phyloP scores from a whole-genome alignment of 2,329 filamentous ascomycete species.

The Fusarium equiseti region DNA sequence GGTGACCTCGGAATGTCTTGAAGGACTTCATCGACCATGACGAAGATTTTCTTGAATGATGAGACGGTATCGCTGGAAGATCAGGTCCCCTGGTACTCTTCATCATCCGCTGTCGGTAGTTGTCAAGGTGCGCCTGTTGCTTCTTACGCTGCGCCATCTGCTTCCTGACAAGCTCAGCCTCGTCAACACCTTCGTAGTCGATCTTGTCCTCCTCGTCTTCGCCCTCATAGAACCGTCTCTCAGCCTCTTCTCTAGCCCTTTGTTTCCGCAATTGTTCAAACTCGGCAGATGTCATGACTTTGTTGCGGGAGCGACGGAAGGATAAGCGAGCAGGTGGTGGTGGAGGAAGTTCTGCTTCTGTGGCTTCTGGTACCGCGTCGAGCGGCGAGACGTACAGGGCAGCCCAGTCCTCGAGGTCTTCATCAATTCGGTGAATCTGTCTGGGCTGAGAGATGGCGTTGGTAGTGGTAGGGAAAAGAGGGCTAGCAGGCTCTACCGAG shows the following conservation, averaged over 20 bases:
- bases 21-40: conserved; percentile 19
- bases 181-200: conserved; percentile 19
- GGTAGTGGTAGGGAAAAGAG: neutral
- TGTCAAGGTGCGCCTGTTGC: conserved; percentile 24
- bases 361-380: conserved; percentile 2
- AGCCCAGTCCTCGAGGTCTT: conserved; percentile 10
- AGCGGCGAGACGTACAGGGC: conserved; percentile 1
- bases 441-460: neutral
- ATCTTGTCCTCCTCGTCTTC: conserved; percentile 26
- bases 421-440: conserved; percentile 7
- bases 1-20: neutral
- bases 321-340: neutral
- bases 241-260: conserved; percentile 7
- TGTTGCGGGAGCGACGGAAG: neutral
- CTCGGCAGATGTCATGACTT: conserved; percentile 28
- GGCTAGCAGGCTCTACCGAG: conserved; percentile 2
- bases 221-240: neutral
- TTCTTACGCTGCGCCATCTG: conserved; percentile 17
- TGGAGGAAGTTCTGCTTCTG: neutral
- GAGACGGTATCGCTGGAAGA: neutral
- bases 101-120: conserved; percentile 31
- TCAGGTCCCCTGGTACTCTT: conserved; percentile 27
- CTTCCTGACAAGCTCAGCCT: neutral
- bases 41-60: conserved; percentile 13
- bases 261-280: conserved; percentile 15